These are phyloP conservation scores for Priceomyces castillae DNA, from an alignment of 805 yeast genomes.

Conservation along the genomic window DNA sequence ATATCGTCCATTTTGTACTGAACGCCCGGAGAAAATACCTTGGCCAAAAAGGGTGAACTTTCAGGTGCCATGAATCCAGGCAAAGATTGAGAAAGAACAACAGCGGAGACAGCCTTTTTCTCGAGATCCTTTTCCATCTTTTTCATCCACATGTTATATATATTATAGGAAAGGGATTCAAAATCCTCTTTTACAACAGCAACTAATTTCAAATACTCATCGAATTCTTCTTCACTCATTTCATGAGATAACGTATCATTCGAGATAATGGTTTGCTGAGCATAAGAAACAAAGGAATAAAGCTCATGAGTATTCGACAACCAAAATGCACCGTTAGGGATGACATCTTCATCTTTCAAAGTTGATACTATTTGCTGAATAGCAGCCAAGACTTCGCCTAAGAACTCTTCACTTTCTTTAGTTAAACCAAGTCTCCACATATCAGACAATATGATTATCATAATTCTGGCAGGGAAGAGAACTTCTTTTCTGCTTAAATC, in stretches of 20 bases:
- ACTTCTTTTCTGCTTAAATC: constrained; percentile 86
- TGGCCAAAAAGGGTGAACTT: constrained; percentile 73
- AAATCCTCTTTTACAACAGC: constrained; percentile 92
- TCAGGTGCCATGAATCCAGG: constrained; percentile 95
- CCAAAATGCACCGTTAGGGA: constrained; percentile 96
- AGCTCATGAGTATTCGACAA: constrained; percentile 93
- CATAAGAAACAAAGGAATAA: constrained; percentile 90
- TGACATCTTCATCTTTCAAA: constrained; percentile 82
- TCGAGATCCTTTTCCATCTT: constrained; percentile 87
- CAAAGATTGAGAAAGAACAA: constrained; percentile 87
- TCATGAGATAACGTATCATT: constrained; percentile 77
- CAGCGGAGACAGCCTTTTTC: constrained; percentile 92
- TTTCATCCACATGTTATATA: constrained; percentile 96
- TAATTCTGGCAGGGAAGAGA: constrained; percentile 91
- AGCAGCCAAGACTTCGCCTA: constrained; percentile 83
- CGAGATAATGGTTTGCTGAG: constrained; percentile 85
- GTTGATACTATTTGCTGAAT: constrained; percentile 80
- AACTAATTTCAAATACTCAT: constrained; percentile 83
- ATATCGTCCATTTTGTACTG: constrained; percentile 94
- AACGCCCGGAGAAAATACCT: constrained; percentile 69
- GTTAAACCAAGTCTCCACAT: constrained; percentile 98
- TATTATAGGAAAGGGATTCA: constrained; percentile 87
- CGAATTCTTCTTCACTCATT: constrained; percentile 86
- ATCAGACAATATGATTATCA: constrained; percentile 87
- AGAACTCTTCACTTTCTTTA: constrained; percentile 83